These are phyloP conservation scores for Magnolia sinica DNA, from an alignment of 164 flowering plant genomes.

Conservation along the genomic window DNA sequence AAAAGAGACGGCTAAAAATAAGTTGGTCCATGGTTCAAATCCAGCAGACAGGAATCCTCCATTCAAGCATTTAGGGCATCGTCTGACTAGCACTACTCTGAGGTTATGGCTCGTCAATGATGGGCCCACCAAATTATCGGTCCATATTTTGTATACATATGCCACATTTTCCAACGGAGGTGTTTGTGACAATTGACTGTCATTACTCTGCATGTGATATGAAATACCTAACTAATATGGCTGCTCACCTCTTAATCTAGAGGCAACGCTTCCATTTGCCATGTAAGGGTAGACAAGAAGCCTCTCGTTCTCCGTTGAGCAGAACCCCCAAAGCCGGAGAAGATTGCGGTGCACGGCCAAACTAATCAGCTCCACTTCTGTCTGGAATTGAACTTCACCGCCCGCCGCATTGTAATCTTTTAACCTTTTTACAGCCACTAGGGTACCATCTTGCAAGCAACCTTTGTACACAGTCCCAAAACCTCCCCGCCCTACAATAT, in stretches of 20 bases:
- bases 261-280: slow-evolving; percentile 89
- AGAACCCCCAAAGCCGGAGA: slow-evolving; percentile 71
- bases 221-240: not conserved
- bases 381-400: slow-evolving; percentile 83
- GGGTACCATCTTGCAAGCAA: slow-evolving; percentile 56
- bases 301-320: slow-evolving; percentile 63
- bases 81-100: no score
- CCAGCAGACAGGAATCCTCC: no score
- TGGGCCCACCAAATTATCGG: no score
- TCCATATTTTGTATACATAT: no score
- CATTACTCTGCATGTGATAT: no score
- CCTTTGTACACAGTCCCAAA: slow-evolving; percentile 85
- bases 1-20: no score
- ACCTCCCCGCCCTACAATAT: slow-evolving; percentile 77
- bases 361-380: slow-evolving; percentile 82
- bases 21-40: no score
- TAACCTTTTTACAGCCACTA: slow-evolving; percentile 76
- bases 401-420: slow-evolving; percentile 69
- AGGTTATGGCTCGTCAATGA: no score
- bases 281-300: slow-evolving; percentile 80
- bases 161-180: no score
- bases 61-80: no score
- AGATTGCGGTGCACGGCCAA: slow-evolving; percentile 87
- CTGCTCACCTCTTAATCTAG: slow-evolving; percentile 52
- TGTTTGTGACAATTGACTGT: no score